Evolutionary conservation across 2,329 filamentous ascomycete genomes (phyloP).

Genomic region (Alternaria solani): DNA sequence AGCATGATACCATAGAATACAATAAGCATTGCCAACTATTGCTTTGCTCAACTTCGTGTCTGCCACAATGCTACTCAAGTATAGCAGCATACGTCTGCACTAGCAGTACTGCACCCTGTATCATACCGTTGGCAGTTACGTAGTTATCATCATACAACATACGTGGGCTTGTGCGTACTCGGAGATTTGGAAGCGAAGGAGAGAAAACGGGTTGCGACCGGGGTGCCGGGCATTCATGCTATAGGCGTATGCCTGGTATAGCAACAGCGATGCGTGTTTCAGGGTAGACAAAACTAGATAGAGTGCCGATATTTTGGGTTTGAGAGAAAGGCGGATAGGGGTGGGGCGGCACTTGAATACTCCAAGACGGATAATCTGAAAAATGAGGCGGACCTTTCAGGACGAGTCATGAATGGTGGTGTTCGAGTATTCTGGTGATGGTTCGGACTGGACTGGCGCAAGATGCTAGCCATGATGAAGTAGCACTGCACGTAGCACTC

Average conservation of each 20-base stretch:
- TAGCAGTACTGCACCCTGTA: neutral
- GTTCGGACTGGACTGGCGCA: neutral
- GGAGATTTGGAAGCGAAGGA: neutral
- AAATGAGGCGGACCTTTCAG: neutral
- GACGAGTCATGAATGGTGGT: neutral
- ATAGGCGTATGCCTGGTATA: slow-evolving; percentile 6
- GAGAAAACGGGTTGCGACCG: neutral
- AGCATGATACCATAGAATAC: too few relatives aligned
- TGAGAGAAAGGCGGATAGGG: neutral
- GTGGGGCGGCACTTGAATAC: neutral
- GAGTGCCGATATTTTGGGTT: neutral
- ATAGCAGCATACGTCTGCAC: too few relatives aligned
- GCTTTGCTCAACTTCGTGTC: neutral
- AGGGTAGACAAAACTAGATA: neutral
- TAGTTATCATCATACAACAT: neutral
- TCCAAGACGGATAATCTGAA: neutral
- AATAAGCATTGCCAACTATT: neutral
- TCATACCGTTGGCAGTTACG: neutral
- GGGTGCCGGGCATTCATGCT: neutral
- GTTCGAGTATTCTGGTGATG: neutral
- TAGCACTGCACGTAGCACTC: neutral
- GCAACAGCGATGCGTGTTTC: slow-evolving; percentile 1
- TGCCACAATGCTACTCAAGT: too few relatives aligned
- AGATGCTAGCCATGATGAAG: neutral
- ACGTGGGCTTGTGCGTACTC: neutral